Base-by-base conservation (phyloP, 2,329 filamentous ascomycete species). In the Aspergillus phoenicis region DNA sequence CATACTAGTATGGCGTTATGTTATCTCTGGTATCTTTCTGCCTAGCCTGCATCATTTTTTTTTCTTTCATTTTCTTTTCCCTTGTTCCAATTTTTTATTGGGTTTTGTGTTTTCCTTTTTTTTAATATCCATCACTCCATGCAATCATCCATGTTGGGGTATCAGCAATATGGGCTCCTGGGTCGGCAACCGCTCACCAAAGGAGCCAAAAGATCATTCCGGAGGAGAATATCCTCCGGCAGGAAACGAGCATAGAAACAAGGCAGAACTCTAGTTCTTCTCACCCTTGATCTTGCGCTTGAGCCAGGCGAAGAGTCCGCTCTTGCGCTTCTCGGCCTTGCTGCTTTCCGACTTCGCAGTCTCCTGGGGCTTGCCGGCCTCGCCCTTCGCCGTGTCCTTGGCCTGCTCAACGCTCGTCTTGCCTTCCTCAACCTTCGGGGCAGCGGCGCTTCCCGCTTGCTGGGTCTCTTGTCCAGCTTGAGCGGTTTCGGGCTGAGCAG, bases 281-380 rank as follows among this genome's bases (percentile, higher is more conserved):
- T 58, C 56, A 36, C 45, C 62, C 64, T 71, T 71, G 62, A 71
- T 62, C 68, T 70, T 71, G 58, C 69, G 70, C 68, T 72, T 72
- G 52, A 72, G 51, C 69, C 70, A 71, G 28, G 64, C 61, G 49
- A 63, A 63, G 57, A 72, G 65, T 5, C 70, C 69, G 15, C 69
- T 70, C 66, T 71, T 71, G 26, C 66, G 66, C 61, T 67, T 69
- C 26, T 69, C 68, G 7, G 61, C 56, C 59, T 66, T 65, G 39
- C 57, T 55, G 17, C 58, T 60, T 41, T 56, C 57, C n/a, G 59
- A 57, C 62, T 65, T 54, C 24, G 57, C 59, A 15, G 56, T 41
- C 41, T 64, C 57, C 20, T 52, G 45, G n/a, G 60, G 17, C 17
- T 57, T 55, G 30, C 24, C 54, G n/a, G 59, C 36, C 30, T 65